Conservation (phyloP, 2,329 filamentous ascomycete genomes). For the Microthyrium microscopicum region DNA sequence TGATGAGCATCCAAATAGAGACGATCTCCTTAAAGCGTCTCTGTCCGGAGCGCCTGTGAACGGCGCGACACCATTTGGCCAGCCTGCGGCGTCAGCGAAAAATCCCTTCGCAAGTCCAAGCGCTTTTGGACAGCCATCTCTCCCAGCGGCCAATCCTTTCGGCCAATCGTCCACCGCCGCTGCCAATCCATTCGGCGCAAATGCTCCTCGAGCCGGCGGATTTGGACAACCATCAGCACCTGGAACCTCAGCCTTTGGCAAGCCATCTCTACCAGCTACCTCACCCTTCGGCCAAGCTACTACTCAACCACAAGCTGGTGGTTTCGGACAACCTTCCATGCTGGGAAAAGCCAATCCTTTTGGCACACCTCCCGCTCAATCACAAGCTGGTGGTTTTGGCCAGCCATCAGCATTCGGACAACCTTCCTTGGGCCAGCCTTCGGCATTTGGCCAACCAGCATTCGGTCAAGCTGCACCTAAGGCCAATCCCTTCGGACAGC, state of each 20-base stretch:
- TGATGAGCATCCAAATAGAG: conserved; percentile 59
- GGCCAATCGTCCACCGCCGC: conserved; percentile 10
- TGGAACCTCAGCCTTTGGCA: conserved; percentile 9
- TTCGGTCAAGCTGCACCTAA: conserved; percentile 11
- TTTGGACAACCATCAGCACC: conserved; percentile 9
- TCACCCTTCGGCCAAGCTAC: conserved; percentile 1
- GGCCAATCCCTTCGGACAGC: conserved; percentile 7
- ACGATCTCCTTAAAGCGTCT: conserved; percentile 32
- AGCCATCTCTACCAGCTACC: conserved; percentile 4
- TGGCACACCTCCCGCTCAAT: conserved; percentile 4
- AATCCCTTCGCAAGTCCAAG: conserved; percentile 6
- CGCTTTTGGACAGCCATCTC: conserved; percentile 10
- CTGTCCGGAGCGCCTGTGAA: background rate
- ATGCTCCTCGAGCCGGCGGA: background rate
- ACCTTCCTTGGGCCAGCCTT: conserved; percentile 9
- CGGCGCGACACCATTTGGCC: conserved; percentile 2
- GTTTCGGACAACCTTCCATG: conserved; percentile 15
- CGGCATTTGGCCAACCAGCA: conserved; percentile 8
- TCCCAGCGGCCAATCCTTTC: conserved; percentile 7
- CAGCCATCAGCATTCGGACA: conserved; percentile 12
- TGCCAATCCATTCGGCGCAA: background rate
- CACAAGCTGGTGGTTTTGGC: conserved; percentile 12
- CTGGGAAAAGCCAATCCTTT: conserved; percentile 7
- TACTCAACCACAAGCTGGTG: conserved; percentile 6
- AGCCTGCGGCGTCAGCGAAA: conserved; percentile 1